A percentile compares a stretch with the other conserved stretches of the same genome.
Evolutionary conservation across 2,329 filamentous ascomycete genomes (phyloP).

Genomic region (Lachnum nothofagi): DNA sequence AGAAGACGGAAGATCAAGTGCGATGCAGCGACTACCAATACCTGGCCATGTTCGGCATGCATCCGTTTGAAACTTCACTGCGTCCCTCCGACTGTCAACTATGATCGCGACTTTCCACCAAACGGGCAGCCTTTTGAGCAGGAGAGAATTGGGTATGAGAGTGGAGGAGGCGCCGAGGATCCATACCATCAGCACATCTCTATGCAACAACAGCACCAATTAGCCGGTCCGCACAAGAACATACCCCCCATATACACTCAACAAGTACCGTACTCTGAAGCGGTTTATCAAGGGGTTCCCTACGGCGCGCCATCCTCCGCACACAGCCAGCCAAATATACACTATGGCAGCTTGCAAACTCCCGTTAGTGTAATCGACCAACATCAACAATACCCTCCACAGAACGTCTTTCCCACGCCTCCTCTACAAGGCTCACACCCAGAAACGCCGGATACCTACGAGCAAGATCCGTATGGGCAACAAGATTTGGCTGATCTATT

Average conservation of each 20-base stretch:
- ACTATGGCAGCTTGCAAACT: constrained; percentile 50
- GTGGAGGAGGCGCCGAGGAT: constrained; percentile 40
- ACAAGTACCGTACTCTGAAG: constrained; percentile 44
- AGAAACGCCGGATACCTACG: constrained; percentile 48
- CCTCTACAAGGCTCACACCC: constrained; percentile 35
- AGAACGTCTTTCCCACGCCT: constrained; percentile 50
- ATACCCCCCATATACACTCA: constrained; percentile 43
- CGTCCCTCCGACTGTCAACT: constrained; percentile 60
- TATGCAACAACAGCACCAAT: constrained; percentile 39
- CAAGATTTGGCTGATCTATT: constrained; percentile 74
- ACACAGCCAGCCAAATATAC: constrained; percentile 43
- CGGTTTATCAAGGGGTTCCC: constrained; percentile 35
- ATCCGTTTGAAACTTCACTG: constrained; percentile 88
- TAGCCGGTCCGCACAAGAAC: constrained; percentile 36
- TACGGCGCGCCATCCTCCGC: constrained; percentile 40
- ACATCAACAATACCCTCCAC: constrained; percentile 43
- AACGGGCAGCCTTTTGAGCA: constrained; percentile 44
- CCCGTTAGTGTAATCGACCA: constrained; percentile 48
- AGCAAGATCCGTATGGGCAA: constrained; percentile 60
- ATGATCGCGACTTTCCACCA: constrained; percentile 30
- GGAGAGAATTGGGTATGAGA: constrained; percentile 41
- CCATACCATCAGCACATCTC: constrained; percentile 50
- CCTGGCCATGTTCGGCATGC: constrained; percentile 94
- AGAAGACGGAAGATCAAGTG: constrained; percentile 95
- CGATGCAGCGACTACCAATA: constrained; percentile 93